phyloP scores from a whole-genome alignment of 2,329 filamentous ascomycete genomes.

The Magnaporthiopsis rhizophila region DNA sequence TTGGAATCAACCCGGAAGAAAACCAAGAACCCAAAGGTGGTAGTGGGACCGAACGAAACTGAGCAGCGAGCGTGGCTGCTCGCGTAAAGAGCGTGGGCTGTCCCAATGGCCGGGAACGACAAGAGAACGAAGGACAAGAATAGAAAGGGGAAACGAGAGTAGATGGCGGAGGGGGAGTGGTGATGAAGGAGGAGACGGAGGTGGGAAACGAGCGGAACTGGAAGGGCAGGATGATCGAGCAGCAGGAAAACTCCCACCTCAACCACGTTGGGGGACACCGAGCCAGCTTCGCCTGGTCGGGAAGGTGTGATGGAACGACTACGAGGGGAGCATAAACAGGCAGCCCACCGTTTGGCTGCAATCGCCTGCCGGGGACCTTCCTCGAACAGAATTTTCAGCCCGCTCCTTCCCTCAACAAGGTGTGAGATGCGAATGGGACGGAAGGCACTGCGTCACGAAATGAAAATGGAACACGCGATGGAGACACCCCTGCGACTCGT shows the following conservation, averaged over 20 bases:
- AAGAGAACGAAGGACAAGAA: not conserved
- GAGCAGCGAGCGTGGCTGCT: not conserved
- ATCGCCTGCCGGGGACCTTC: not conserved
- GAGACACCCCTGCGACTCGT: not conserved
- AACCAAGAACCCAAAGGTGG: not conserved
- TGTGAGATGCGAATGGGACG: not conserved
- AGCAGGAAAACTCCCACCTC: not conserved
- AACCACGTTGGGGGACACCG: not conserved
- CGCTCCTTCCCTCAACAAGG: not conserved
- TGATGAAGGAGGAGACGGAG: not conserved
- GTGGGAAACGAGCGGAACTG: slow-evolving; percentile 8
- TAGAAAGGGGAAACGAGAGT: slow-evolving; percentile 14
- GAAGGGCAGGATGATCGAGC: not conserved
- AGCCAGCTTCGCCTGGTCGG: not conserved
- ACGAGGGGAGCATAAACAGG: not conserved
- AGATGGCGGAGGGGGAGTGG: slow-evolving; percentile 2
- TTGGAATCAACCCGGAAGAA: not conserved
- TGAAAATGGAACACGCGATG: not conserved
- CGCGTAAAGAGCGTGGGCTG: not conserved
- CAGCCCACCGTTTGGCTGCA: too few species aligned
- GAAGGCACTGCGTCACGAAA: not conserved
- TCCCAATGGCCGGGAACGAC: not conserved
- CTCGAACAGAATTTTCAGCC: not conserved
- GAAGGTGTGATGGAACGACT: not conserved
- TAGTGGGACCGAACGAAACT: not conserved